Evolutionary conservation across 163 green algal species (phyloP).

Genomic region (Scenedesmus sp.): DNA sequence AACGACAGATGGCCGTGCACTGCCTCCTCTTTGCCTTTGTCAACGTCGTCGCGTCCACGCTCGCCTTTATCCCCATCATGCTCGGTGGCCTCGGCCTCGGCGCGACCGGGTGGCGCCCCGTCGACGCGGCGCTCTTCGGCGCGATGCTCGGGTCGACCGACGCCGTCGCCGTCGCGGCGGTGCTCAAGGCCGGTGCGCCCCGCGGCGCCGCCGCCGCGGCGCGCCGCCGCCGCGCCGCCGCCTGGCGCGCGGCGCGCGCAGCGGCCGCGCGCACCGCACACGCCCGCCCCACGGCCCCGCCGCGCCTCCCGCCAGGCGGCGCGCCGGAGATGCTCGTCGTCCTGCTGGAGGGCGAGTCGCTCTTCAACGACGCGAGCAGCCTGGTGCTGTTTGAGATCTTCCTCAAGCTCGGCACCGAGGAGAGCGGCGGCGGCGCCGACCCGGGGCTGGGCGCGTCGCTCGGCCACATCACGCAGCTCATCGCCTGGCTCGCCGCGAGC

Average conservation of each 20-base stretch:
- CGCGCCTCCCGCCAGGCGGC: constrained; percentile 30
- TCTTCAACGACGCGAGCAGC: constrained; percentile 89
- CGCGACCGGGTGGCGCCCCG: constrained; percentile 68
- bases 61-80: constrained; percentile 80
- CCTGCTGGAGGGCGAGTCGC: constrained; percentile 87
- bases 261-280: no score
- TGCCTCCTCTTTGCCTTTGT: constrained; percentile 85
- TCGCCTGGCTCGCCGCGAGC: constrained; percentile 8
- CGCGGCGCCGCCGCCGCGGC: no score
- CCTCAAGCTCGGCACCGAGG: constrained; percentile 32
- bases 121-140: constrained; percentile 85
- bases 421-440: neutral
- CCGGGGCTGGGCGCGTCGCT: neutral
- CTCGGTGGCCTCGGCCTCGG: constrained; percentile 80
- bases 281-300: neutral
- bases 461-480: constrained; percentile 9
- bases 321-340: constrained; percentile 55
- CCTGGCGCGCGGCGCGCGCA: no score
- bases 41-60: constrained; percentile 74
- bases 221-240: no score
- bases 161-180: constrained; percentile 80
- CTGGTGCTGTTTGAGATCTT: constrained; percentile 59
- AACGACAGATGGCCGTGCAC: constrained; percentile 78
- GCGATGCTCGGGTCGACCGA: constrained; percentile 89
- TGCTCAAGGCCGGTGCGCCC: constrained; percentile 72